These are phyloP conservation scores for Annulohypoxylon moriforme DNA, from an alignment of 495 filamentous ascomycete species.

Conservation along the genomic window DNA sequence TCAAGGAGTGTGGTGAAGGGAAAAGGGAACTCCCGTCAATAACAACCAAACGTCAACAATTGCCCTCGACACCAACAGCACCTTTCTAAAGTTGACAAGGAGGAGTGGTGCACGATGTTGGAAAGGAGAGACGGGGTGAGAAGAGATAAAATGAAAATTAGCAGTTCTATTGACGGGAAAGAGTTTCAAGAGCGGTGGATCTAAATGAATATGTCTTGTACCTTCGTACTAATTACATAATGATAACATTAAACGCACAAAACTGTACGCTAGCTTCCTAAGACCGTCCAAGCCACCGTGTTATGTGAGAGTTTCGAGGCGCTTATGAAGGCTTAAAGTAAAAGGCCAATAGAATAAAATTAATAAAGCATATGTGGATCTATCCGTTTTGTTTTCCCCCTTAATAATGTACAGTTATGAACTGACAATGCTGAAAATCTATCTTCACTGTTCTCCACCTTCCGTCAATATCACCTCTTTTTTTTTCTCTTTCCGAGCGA, in stretches of 20 bases:
- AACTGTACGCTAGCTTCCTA: conserved; percentile 8
- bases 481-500: conserved; percentile 35
- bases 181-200: conserved; percentile 35
- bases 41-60: conserved; percentile 28
- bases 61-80: conserved; percentile 31
- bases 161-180: conserved; percentile 23
- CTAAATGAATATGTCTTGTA: conserved; percentile 15
- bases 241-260: not conserved
- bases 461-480: conserved; percentile 1
- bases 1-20: conserved; percentile 28
- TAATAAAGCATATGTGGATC: not conserved
- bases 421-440: not conserved
- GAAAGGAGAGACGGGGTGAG: conserved; percentile 24
- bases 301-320: not conserved
- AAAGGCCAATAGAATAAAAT: not conserved
- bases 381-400: not conserved
- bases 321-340: not conserved
- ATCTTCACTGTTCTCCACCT: not conserved
- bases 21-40: conserved; percentile 23
- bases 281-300: not conserved
- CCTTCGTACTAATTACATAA: conserved; percentile 1
- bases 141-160: conserved; percentile 37
- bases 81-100: conserved; percentile 30
- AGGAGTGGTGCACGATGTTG: conserved; percentile 35
- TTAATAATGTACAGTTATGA: conserved; percentile 15